A percentile compares a stretch with the other conserved stretches of the same genome.
These are phyloP conservation scores for Ascochyta koolunga DNA, from an alignment of 2,329 filamentous ascomycete species.

Conservation along the genomic window DNA sequence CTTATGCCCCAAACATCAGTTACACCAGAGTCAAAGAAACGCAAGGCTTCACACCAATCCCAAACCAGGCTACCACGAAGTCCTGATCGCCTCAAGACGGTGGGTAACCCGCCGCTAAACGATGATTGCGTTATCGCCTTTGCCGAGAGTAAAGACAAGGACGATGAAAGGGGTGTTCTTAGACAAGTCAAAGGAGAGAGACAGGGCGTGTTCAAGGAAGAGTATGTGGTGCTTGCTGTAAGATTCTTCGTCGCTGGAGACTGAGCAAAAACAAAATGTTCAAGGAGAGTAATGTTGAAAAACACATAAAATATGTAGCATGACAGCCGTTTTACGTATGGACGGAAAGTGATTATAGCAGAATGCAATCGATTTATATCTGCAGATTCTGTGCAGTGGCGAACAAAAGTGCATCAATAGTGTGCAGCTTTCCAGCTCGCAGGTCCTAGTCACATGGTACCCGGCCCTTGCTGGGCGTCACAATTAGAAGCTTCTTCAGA, in stretches of 20 bases:
- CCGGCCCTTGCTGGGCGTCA: too few relatives aligned
- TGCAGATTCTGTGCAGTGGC: too few relatives aligned
- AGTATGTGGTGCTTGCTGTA: constrained; percentile 50
- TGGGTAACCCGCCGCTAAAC: constrained; percentile 38
- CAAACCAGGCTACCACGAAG: constrained; percentile 10
- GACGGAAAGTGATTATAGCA: background rate
- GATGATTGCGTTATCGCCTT: constrained; percentile 44
- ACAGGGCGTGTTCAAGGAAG: constrained; percentile 50
- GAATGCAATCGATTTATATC: too few relatives aligned
- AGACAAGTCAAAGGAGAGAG: constrained; percentile 50
- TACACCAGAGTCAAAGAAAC: constrained; percentile 16
- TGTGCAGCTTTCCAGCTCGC: too few relatives aligned
- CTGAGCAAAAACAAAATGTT: background rate
- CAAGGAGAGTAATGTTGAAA: background rate
- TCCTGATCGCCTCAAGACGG: constrained; percentile 29
- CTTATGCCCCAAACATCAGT: background rate
- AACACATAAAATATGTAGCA: background rate
- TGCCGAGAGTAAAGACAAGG: constrained; percentile 31
- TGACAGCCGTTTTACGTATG: background rate
- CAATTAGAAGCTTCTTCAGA: too few relatives aligned
- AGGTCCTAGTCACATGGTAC: too few relatives aligned
- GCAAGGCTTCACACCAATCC: constrained; percentile 6
- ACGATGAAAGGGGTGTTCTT: constrained; percentile 31
- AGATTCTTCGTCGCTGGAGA: constrained; percentile 38
- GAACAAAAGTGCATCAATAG: too few relatives aligned